These are phyloP conservation scores for Cystobasidiopsis lactophilus DNA, from an alignment of 768 basidiomycete genomes.

Conservation along the genomic window DNA sequence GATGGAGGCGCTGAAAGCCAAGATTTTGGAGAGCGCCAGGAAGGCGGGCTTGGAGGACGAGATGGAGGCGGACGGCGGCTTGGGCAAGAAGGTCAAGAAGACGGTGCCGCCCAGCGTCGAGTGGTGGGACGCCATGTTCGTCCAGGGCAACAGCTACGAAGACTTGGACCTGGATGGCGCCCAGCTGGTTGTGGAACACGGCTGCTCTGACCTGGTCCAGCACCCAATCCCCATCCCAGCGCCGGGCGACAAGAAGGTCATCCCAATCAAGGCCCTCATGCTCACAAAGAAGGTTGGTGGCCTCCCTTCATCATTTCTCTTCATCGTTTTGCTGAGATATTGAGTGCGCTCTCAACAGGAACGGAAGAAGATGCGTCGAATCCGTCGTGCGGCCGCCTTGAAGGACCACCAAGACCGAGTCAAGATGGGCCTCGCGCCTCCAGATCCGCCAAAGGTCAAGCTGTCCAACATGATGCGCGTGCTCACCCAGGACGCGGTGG, in stretches of 20 bases:
- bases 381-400: conserved; percentile 61
- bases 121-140: conserved; percentile 87
- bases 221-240: conserved; percentile 93
- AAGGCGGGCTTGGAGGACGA: conserved; percentile 92
- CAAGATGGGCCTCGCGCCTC: conserved; percentile 84
- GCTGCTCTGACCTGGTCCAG: conserved; percentile 38
- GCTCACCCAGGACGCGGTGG: conserved; percentile 80
- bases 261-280: conserved; percentile 62
- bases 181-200: neutral
- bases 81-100: conserved; percentile 70
- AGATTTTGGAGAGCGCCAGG: conserved; percentile 74
- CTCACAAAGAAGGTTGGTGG: conserved; percentile 47
- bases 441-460: conserved; percentile 92
- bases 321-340: neutral
- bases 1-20: conserved; percentile 71
- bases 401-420: conserved; percentile 88
- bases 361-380: conserved; percentile 80
- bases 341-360: conserved; percentile 25
- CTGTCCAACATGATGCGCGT: conserved; percentile 94
- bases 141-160: conserved; percentile 58
- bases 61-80: conserved; percentile 37
- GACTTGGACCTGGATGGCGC: conserved; percentile 35
- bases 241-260: conserved; percentile 61
- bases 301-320: too few relatives aligned
- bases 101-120: conserved; percentile 71